Evolutionary conservation across 352 stramenopile species (phyloP).

Genomic region (Globisporangium takayamanum): DNA sequence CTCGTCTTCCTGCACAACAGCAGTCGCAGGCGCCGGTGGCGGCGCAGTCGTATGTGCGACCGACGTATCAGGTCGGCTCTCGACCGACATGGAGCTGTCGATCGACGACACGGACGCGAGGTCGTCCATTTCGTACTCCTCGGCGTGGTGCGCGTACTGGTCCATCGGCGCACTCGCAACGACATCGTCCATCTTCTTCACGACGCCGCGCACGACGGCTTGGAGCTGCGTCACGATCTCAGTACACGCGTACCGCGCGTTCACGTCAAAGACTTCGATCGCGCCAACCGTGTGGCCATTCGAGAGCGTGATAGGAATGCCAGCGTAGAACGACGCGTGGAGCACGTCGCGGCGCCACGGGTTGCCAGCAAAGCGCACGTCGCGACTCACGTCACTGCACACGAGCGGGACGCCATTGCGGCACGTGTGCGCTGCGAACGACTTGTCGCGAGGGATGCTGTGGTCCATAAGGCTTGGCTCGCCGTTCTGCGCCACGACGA

Average conservation of each 20-base stretch:
- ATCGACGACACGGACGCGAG: constrained; percentile 14
- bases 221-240: constrained; percentile 53
- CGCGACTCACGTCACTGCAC: constrained; percentile 38
- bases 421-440: constrained; percentile 45
- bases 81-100: constrained; percentile 16
- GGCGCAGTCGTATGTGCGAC: not conserved
- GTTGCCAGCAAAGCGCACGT: constrained; percentile 55
- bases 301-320: constrained; percentile 49
- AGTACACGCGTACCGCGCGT: constrained; percentile 31
- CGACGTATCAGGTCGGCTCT: constrained; percentile 8
- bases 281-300: constrained; percentile 49
- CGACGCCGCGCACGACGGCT: constrained; percentile 39
- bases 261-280: constrained; percentile 49
- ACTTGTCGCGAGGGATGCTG: constrained; percentile 50
- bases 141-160: not conserved
- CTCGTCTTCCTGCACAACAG: not conserved
- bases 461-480: constrained; percentile 15
- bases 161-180: constrained; percentile 17
- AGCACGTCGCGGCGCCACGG: constrained; percentile 31
- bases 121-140: constrained; percentile 12
- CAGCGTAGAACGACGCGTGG: constrained; percentile 51
- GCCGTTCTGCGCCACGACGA: constrained; percentile 45
- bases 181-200: constrained; percentile 50
- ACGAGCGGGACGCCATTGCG: constrained; percentile 45
- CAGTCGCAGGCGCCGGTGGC: not conserved